Conservation (phyloP, 129 eudicot genomes). For the Helianthus annuus region HanXRQr2.0-SUNRISE NC_035445.2:91220033-91220532, state of each 20-base stretch:
- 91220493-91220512: no score
- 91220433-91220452: no score
- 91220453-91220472: no score
- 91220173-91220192: constrained; percentile 65
- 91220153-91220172: constrained; percentile 5
- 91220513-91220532: no score
- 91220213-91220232: constrained; percentile 96
- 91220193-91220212: constrained; percentile 99
- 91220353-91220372: background rate
- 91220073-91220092: constrained; percentile 59
- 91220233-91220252: constrained; percentile 92
- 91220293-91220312: background rate
- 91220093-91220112: constrained; percentile 4
- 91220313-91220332: no score
- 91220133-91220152: constrained; percentile 11
- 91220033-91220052: constrained; percentile 88
- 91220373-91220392: background rate
- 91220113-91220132: constrained; percentile 9
- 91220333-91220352: background rate
- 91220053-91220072: constrained; percentile 97
- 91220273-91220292: constrained; percentile 79
- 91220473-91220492: no score
- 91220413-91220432: background rate
- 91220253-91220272: constrained; percentile 93
- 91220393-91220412: background rate